phyloP scores from a whole-genome alignment of 2,329 filamentous ascomycete species.

The Sporothrix euskadiensis region DNA sequence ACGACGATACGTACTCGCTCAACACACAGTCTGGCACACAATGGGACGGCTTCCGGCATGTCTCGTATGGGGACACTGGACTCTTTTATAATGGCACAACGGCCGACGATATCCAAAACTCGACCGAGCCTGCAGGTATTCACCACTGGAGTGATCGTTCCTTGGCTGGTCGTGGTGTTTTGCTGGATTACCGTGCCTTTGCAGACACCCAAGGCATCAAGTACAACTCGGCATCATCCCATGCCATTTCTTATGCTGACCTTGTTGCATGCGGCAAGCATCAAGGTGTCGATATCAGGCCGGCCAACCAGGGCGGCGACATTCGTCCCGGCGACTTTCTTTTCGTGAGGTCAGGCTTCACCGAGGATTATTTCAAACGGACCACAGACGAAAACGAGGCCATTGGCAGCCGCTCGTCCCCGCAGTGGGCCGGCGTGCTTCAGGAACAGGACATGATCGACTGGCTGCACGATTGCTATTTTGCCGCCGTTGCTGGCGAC shows the following conservation, averaged over 20 bases:
- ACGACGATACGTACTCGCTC: slow-evolving; percentile 27
- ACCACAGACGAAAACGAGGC: slow-evolving; percentile 30
- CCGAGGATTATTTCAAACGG: slow-evolving; percentile 45
- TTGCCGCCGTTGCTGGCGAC: slow-evolving; percentile 59
- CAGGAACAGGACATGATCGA: slow-evolving; percentile 50
- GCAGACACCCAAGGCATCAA: slow-evolving; percentile 45
- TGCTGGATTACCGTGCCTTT: slow-evolving; percentile 51
- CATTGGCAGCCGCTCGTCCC: neutral
- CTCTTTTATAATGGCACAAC: slow-evolving; percentile 26
- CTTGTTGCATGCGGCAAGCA: slow-evolving; percentile 48
- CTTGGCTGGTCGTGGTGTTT: slow-evolving; percentile 52
- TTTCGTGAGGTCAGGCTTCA: slow-evolving; percentile 57
- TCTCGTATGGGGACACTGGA: neutral
- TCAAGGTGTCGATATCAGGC: slow-evolving; percentile 36
- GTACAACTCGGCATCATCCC: slow-evolving; percentile 43
- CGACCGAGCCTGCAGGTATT: slow-evolving; percentile 5
- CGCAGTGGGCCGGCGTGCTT: slow-evolving; percentile 48
- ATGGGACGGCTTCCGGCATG: slow-evolving; percentile 32
- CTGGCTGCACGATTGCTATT: slow-evolving; percentile 59
- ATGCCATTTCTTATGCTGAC: slow-evolving; percentile 46
- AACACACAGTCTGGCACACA: slow-evolving; percentile 31
- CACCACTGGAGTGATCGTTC: slow-evolving; percentile 43
- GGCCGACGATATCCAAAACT: slow-evolving; percentile 7
- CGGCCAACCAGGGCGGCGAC: slow-evolving; percentile 36
- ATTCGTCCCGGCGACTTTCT: slow-evolving; percentile 57